Evolutionary conservation across 2,329 filamentous ascomycete genomes (phyloP).

Genomic region (Exophiala aquamarina): DNA sequence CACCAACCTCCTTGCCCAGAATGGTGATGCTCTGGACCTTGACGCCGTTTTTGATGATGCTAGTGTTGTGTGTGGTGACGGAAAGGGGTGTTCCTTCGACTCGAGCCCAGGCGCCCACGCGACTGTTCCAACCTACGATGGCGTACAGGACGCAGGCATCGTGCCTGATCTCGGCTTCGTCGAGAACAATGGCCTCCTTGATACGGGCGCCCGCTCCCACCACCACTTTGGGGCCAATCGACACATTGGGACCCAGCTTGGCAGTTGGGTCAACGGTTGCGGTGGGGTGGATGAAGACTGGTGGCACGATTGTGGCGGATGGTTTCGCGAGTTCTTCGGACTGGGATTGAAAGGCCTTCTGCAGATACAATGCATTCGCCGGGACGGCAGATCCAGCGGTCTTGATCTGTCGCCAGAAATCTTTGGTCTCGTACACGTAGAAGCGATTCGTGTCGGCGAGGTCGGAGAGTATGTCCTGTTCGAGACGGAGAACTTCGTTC

Average conservation of each 20-base stretch:
- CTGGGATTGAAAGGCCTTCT: constrained; percentile 83
- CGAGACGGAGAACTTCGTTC: constrained; percentile 86
- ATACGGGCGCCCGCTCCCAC: constrained; percentile 86
- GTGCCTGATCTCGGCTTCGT: constrained; percentile 94
- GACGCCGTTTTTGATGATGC: constrained; percentile 94
- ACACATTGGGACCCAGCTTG: constrained; percentile 95
- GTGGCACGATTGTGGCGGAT: constrained; percentile 82
- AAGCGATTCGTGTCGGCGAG: constrained; percentile 97
- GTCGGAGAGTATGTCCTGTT: constrained; percentile 95
- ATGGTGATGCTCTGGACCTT: constrained; percentile 99
- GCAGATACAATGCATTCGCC: constrained; percentile 93
- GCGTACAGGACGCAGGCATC: constrained; percentile 94
- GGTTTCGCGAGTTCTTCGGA: constrained; percentile 79
- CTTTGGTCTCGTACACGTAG: constrained; percentile 97
- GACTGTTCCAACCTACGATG: constrained; percentile 96
- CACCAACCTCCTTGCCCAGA: constrained; percentile 90
- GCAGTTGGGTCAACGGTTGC: constrained; percentile 90
- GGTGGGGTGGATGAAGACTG: constrained; percentile 92
- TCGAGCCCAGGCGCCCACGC: constrained; percentile 94
- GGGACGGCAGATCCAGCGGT: constrained; percentile 95
- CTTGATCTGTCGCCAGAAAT: constrained; percentile 99
- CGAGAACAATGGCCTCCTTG: constrained; percentile 94
- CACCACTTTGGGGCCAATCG: constrained; percentile 82
- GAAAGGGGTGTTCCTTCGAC: constrained; percentile 93
- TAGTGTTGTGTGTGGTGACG: constrained; percentile 83